Conservation (phyloP, 306 rosid genomes). For the Pueraria montana region DNA sequence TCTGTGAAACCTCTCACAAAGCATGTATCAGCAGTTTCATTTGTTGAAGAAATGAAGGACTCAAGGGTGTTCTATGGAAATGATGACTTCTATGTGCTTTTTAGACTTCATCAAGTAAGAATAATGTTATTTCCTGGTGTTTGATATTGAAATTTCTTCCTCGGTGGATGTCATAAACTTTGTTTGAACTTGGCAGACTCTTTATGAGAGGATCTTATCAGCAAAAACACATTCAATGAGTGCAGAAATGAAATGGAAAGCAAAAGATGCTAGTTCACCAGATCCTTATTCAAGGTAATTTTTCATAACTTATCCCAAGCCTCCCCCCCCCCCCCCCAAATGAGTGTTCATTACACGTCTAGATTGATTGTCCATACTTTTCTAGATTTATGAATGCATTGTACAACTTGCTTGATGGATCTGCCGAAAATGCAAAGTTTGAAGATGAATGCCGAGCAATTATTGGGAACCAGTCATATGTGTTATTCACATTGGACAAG, state of each 20-base stretch:
- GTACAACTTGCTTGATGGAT: constrained; percentile 91
- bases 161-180: constrained; percentile 37
- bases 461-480: constrained; percentile 91
- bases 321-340: neutral
- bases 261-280: constrained; percentile 66
- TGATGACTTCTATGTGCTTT: constrained; percentile 89
- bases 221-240: constrained; percentile 80
- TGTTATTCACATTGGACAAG: constrained; percentile 94
- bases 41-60: constrained; percentile 65
- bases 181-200: constrained; percentile 69
- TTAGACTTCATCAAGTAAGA: constrained; percentile 97
- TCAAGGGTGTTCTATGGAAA: constrained; percentile 86
- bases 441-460: constrained; percentile 99
- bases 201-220: constrained; percentile 87
- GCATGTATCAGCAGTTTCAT: constrained; percentile 66
- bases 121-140: constrained; percentile 35
- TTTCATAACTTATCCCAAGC: constrained; percentile 28
- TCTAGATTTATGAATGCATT: constrained; percentile 86
- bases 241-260: constrained; percentile 79
- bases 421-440: constrained; percentile 88
- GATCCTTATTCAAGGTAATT: constrained; percentile 81
- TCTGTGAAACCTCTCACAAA: constrained; percentile 91
- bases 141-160: neutral
- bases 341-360: constrained; percentile 11
- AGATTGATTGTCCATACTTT: constrained; percentile 5